Evolutionary conservation across 2,329 filamentous ascomycete species (phyloP), one percentile per base, ranked within the genome.

Genomic region (Pseudocercospora macadamiae): DNA sequence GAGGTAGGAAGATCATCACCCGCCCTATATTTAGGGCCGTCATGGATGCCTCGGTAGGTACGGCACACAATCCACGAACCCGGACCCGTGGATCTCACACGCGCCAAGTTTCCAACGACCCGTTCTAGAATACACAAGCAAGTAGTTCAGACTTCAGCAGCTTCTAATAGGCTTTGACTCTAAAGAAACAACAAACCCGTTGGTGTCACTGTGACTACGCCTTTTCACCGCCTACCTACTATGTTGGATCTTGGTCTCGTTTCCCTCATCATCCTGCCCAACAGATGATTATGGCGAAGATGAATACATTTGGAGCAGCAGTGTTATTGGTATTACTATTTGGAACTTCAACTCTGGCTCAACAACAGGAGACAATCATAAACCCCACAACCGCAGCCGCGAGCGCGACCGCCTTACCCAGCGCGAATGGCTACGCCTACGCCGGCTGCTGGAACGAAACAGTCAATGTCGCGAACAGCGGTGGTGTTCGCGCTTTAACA

Each of bases 381-480:
- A 56, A 68, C 34, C 67, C 71, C 14, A 70, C 67, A 16, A 66
- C 69, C 8, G 66, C 70, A 12, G 63, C 64, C 3, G 21, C 69
- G 23, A 64, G 58, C 25, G 68, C 63, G 42, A 69, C 61, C 9
- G 44, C 64, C 6, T 49, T 68, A 9, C 52, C 67, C 3, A 64
- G 54, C 51, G 59, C 57, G 3, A 51, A 52, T 21, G 66, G 68
- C 42, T 86, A 84, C 73, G 62, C 55, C 14, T 86, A 86, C 71
- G 68, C 72, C n/a, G 84, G 84, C 56, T 87, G 84, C 74, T 86
- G 74, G 74, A 83, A 84, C 65, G 84, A 86, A 68, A 85, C 83
- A 2, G 79, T 76, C n/a, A 54, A 59, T 12, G 47, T 68, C 26
- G 21, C 56, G 2, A 73, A 74, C 36, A 67, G 82, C 12, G 74